Conservation (phyloP, 2,329 filamentous ascomycete species). For the Elsinoe fawcettii region DNA sequence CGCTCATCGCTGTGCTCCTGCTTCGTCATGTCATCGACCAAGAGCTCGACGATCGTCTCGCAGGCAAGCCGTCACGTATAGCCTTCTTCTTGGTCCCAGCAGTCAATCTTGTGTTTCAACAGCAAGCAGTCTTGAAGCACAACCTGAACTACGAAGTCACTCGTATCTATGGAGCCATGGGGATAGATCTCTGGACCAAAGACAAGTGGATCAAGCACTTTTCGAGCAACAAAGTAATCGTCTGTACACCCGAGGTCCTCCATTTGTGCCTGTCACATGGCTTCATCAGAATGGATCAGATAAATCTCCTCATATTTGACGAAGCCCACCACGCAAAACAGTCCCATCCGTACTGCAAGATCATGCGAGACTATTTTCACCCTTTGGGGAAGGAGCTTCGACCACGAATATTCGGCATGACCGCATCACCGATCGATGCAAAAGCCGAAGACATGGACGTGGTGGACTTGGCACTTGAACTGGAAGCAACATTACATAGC, state of each 20-base stretch:
- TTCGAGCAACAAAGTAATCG: slow-evolving; percentile 67
- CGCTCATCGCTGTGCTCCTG: slow-evolving; percentile 84
- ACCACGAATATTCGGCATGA: slow-evolving; percentile 90
- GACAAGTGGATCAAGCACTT: slow-evolving; percentile 54
- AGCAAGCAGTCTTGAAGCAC: slow-evolving; percentile 69
- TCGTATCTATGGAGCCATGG: slow-evolving; percentile 65
- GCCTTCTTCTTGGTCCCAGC: slow-evolving; percentile 85
- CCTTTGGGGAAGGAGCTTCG: slow-evolving; percentile 39
- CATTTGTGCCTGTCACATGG: slow-evolving; percentile 69
- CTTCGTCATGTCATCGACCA: slow-evolving; percentile 67
- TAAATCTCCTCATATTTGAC: slow-evolving; percentile 89
- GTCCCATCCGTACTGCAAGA: slow-evolving; percentile 78
- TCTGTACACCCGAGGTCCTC: slow-evolving; percentile 86
- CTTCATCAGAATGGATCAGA: slow-evolving; percentile 70
- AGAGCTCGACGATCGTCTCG: slow-evolving; percentile 63
- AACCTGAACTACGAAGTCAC: slow-evolving; percentile 72
- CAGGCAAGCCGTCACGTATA: slow-evolving; percentile 54
- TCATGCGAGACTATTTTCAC: slow-evolving; percentile 80
- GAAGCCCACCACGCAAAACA: slow-evolving; percentile 96
- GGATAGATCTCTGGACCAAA: slow-evolving; percentile 52
- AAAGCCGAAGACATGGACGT: slow-evolving; percentile 50
- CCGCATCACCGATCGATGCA: slow-evolving; percentile 85
- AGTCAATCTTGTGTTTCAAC: slow-evolving; percentile 83
- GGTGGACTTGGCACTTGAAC: slow-evolving; percentile 35
- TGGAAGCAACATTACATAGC: slow-evolving; percentile 71